Evolutionary conservation across 2,329 filamentous ascomycete genomes (phyloP), one percentile per base, ranked within the genome.

Genomic region (Alternaria sp.): DNA sequence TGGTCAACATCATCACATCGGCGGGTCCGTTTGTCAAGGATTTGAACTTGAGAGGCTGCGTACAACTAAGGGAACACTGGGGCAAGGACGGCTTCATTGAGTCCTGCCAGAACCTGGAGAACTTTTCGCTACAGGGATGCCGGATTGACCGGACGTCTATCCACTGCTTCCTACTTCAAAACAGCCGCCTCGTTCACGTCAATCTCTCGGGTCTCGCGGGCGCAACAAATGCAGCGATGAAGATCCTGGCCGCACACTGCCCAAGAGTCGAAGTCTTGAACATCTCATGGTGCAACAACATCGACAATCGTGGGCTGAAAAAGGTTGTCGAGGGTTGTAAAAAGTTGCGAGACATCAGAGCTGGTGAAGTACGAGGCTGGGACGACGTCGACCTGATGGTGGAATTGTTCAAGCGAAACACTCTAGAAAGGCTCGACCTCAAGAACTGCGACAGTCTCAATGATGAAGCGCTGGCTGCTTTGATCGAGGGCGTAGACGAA

Each of bases 1-100:
- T 99, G 49, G 88, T 93, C 57, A 93, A 91, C 72, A 93, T 98
- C 63, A 93, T 98, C 73, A 87, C 89, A 1, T 85, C 89, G 4
- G 93, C 93, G 1, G 95, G 94, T 0, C 92, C 94, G 0, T 99
- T 98, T 71, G 89, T 98, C 55, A 92, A 92, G 68, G 89, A 97
- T 70, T 84, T 99, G 56, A 98, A 98, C 72, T 85, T 99, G 3
- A 85, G 94, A 68, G 95, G 95, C 27, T 99, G 94, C 75, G 87
- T 97, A 34, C 95, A 98, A 76, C 85, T 98, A 53, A 87, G 92
- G 66, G 91, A 96, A 72, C 90, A 91, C 72, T 94, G 93, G 85
- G 85, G 87, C 45, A 87, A 89, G 16, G 89, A 93, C 64, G 89
- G 90, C 34, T 87, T 97, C 43, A 90, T 91, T n/a, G 90, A 91